Percentiles rank a stretch among this genome's conserved stretches.
Evolutionary conservation across 2,329 filamentous ascomycete genomes (phyloP).

Genomic region (Paecilomyces sp.): DNA sequence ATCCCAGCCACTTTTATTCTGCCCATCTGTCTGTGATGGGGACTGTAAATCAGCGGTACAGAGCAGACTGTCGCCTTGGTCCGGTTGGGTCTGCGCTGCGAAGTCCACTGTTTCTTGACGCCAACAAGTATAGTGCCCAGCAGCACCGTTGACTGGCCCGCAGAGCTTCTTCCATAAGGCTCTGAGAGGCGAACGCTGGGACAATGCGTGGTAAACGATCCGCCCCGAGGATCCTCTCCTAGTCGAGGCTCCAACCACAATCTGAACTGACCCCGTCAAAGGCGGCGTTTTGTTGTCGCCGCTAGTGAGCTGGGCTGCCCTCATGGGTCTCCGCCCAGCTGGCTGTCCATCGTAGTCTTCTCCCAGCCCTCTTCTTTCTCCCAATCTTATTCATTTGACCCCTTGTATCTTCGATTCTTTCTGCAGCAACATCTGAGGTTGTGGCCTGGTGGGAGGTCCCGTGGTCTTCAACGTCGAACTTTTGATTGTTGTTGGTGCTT

Average conservation of each 20-base stretch:
- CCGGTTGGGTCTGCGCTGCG: background rate
- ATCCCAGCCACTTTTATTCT: background rate
- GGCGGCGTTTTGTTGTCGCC: slow-evolving; percentile 7
- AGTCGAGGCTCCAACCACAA: background rate
- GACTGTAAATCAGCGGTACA: background rate
- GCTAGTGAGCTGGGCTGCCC: slow-evolving; percentile 16
- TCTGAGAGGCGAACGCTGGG: background rate
- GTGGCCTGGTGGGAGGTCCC: background rate
- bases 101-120: background rate
- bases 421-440: background rate
- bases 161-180: background rate
- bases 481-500: background rate
- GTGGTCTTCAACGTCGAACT: background rate
- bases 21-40: background rate
- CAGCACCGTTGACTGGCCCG: slow-evolving; percentile 2
- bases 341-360: slow-evolving; percentile 7
- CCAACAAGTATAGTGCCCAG: slow-evolving; percentile 4
- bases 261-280: background rate
- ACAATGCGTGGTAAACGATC: background rate
- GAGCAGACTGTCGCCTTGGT: background rate
- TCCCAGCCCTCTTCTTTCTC: slow-evolving; percentile 4
- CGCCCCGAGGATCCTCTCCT: slow-evolving; percentile 1
- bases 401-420: background rate
- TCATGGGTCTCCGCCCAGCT: slow-evolving; percentile 9
- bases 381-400: slow-evolving; percentile 1